Evolutionary conservation across 1,284 basidiomycete genomes (phyloP).

Genomic region (Rhodotorula glutinis): DNA sequence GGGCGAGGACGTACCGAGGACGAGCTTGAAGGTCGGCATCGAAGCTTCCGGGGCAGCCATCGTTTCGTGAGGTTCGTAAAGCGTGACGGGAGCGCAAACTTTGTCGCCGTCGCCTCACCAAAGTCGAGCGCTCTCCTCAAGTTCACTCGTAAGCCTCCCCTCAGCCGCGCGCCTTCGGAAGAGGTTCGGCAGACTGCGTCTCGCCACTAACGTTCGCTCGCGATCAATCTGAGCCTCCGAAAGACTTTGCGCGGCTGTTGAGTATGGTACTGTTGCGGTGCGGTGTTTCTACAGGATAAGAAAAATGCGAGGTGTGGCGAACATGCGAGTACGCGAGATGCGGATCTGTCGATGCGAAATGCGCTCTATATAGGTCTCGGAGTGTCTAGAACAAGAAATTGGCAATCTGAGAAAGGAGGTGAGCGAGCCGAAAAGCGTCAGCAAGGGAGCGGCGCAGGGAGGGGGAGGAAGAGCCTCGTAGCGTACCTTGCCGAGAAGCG

Average conservation of each 20-base stretch:
- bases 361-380: not conserved
- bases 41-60: slow-evolving; percentile 38
- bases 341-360: not conserved
- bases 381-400: not conserved
- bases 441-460: not conserved
- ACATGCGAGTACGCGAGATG: not conserved
- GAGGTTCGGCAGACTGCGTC: too few relatives aligned
- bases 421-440: too few relatives aligned
- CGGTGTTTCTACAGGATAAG: too few relatives aligned
- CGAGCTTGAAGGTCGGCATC: slow-evolving; percentile 97
- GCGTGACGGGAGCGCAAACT: not conserved
- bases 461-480: too few relatives aligned
- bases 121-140: not conserved
- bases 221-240: too few relatives aligned
- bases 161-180: not conserved
- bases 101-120: not conserved
- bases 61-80: not conserved
- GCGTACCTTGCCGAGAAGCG: slow-evolving; percentile 9
- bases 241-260: too few relatives aligned
- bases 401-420: not conserved
- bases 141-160: not conserved
- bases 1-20: slow-evolving; percentile 70
- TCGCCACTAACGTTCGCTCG: too few relatives aligned
- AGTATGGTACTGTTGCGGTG: too few relatives aligned
- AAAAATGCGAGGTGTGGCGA: not conserved